A percentile compares a stretch with the other conserved stretches of the same genome.
These are phyloP conservation scores for Neurospora sp. DNA, from an alignment of 495 filamentous ascomycete genomes.

Conservation along the genomic window DNA sequence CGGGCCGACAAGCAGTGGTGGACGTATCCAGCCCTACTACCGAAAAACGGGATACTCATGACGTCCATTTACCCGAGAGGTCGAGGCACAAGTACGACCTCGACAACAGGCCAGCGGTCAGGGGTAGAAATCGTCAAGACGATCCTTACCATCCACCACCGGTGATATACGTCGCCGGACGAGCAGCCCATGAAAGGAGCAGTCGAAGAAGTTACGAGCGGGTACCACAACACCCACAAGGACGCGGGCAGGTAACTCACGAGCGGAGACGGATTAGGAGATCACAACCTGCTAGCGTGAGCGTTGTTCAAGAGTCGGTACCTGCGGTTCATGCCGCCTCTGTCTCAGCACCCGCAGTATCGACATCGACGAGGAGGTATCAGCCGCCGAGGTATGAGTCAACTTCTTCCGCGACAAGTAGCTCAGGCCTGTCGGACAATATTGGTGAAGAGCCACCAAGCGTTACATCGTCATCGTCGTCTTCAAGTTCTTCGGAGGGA, in stretches of 20 bases:
- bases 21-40: neutral
- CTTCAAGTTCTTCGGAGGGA: neutral
- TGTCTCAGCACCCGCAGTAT: neutral
- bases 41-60: neutral
- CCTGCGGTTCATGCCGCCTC: neutral
- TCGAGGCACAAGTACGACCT: neutral
- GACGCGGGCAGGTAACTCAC: neutral
- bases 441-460: neutral
- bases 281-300: neutral
- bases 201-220: neutral
- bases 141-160: neutral
- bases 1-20: neutral
- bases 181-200: neutral
- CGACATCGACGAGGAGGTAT: neutral
- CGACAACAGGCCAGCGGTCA: neutral
- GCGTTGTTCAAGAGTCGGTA: neutral
- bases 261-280: neutral
- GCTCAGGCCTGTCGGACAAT: neutral
- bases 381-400: neutral
- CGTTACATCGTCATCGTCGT: neutral
- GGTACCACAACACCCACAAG: neutral
- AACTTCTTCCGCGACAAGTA: neutral
- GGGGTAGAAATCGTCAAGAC: neutral
- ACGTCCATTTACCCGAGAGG: neutral
- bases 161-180: neutral